Percentiles rank a stretch among this genome's conserved stretches.
Evolutionary conservation across 2,329 filamentous ascomycete genomes (phyloP).

Genomic region (Aspergillus latus): DNA sequence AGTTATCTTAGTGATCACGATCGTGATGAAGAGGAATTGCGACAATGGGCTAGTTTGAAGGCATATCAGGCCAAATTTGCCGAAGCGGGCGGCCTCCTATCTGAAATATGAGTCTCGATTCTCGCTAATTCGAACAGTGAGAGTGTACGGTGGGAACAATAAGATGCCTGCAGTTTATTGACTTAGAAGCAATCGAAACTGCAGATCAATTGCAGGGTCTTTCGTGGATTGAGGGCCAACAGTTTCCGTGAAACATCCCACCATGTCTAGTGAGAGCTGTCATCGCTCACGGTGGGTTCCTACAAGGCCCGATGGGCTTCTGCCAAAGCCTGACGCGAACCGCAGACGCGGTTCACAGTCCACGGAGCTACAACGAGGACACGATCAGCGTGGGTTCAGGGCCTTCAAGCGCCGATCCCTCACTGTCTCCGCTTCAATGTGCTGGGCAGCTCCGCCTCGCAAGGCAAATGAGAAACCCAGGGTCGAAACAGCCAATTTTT

Average conservation of each 20-base stretch:
- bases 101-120: slow-evolving; percentile 26
- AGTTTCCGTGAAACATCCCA: neutral
- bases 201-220: neutral
- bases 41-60: slow-evolving; percentile 74
- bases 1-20: slow-evolving; percentile 48
- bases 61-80: slow-evolving; percentile 75
- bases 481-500: neutral
- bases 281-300: neutral
- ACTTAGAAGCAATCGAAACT: neutral
- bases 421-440: neutral
- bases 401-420: neutral
- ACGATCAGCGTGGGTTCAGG: neutral
- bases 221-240: neutral
- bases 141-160: neutral
- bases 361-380: neutral
- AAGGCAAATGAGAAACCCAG: neutral
- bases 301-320: neutral
- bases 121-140: neutral
- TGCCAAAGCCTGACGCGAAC: neutral
- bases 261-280: too few relatives aligned
- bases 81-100: slow-evolving; percentile 56
- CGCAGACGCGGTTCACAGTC: too few relatives aligned
- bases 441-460: neutral
- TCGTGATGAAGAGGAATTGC: slow-evolving; percentile 73
- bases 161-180: too few relatives aligned